Evolutionary conservation across 2,329 filamentous ascomycete genomes (phyloP).

Genomic region (Ceratocystis lukuohia): DNA sequence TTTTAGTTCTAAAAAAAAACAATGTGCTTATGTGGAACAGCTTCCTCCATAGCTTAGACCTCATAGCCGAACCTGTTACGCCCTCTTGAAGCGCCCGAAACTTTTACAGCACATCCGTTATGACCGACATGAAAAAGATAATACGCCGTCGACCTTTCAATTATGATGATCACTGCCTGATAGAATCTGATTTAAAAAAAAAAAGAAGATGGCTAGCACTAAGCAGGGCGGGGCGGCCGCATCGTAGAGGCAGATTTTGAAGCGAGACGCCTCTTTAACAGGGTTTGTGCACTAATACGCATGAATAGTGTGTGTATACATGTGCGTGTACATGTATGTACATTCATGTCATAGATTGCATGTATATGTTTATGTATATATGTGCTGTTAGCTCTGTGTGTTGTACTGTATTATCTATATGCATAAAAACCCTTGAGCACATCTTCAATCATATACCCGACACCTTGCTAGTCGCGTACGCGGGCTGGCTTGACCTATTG

Average conservation of each 20-base stretch:
- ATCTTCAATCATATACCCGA: no score
- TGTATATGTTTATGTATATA: background rate
- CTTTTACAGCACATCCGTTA: background rate
- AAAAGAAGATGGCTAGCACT: background rate
- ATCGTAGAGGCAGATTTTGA: background rate
- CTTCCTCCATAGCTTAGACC: background rate
- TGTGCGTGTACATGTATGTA: background rate
- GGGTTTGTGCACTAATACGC: background rate
- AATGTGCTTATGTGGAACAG: no score
- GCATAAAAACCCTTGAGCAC: background rate
- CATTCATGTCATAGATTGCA: background rate
- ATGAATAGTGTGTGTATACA: background rate
- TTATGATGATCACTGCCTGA: background rate
- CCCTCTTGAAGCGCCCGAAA: background rate
- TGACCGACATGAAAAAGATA: background rate
- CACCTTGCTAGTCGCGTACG: background rate
- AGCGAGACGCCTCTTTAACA: background rate
- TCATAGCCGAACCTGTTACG: background rate
- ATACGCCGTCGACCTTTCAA: background rate
- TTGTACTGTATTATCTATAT: background rate
- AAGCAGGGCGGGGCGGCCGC: background rate
- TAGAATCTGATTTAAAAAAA: background rate
- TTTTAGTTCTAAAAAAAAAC: no score
- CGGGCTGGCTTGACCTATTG: background rate
- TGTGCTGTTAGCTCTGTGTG: background rate